Base-by-base conservation (phyloP, 225 moss, liverwort and hornwort genomes). In the Rhytidiadelphus loreus region DNA sequence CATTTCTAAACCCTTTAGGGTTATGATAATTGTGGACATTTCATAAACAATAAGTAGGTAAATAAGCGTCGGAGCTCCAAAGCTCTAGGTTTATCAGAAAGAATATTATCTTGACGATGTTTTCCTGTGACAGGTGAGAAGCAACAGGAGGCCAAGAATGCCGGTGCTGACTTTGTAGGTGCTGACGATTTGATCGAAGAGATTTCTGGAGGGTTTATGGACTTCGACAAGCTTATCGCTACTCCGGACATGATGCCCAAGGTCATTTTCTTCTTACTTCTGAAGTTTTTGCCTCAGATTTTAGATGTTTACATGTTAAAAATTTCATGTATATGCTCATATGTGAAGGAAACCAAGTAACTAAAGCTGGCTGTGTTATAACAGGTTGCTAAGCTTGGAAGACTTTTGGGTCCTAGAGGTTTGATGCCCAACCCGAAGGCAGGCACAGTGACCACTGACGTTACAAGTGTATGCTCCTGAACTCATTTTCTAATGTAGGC, bases 241-340 rank as follows among this genome's bases (percentile, higher is more conserved):
- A 96, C 98, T 85, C 98, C 98, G 39, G 98, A 99, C 89, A 99
- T 99, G 98, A 99, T 97, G 98, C 98, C 98, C n/a, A 99, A 99
- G 97, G 98, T 97, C 66, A 55, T 66, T 48, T 55, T 85, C 55
- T 78, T 78, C 59, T n/a, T 79, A 35, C 44, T 69, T 66, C 32
- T 33, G 53, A 64, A 20, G 30, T 24, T 30, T 50, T 39, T 55
- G 17, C 32, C 48, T 83, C 76, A 24, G 43, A 76, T 37, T 76
- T 55, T 23, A 56, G 43, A 43, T 35, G 44, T 17, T 83, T 44
- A 43, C 12, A 19, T 23, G 26, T 35, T 56, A 2, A 17, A 13
- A 50, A 1, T 32, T 64, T 46, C 21, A 30, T 77, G 29, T 35
- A 43, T 44, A 33, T 63, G 68, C 59, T n/a, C 35, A 29, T 13